Base-by-base conservation (phyloP, 345 rosid genomes). In the Syzygium aqueum region DNA sequence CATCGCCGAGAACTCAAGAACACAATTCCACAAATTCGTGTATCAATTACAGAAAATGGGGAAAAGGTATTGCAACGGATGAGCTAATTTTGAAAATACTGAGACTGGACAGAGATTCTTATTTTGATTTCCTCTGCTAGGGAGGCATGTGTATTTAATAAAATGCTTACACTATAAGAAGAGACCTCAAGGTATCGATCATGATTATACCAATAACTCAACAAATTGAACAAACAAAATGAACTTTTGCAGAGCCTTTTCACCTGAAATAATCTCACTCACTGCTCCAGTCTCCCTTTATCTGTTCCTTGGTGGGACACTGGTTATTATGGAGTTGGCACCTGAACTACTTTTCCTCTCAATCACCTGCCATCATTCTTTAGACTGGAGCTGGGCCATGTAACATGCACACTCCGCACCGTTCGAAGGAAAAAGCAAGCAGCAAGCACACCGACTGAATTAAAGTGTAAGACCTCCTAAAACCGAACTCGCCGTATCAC, bases 191-290 rank as follows among this genome's bases (percentile, higher is more conserved):
- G 73, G 86, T 85, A 85, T 86, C 86, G 90, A 73, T 73, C 49
- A 3, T 37, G 82, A 73, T 21, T 73, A 73, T 73, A 73, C 27
- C 14, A 27, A 73, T 37, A 19, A 73, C 82, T 73, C 82, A 90
- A 91, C 85, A 88, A 91, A 90, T 87, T 67, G 57, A 91, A 91
- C 90, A 91, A 86, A 89, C 88, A 85, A 90, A 91, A 86, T 50
- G 84, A 88, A 88, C 89, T 85, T 85, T 88, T 53, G 87, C 90
- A 84, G 88, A 92, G 90, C 49, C 90, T 84, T 87, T 80, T 94
- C 93, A 92, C 95, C 95, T 92, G 92, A 87, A 87, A 87, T 89
- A 87, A 86, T 91, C 88, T 89, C 89, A 83, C 86, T 84, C 85
- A 61, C 89, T 86, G 89, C 89, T 85, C 89, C 91, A 53, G 88